Evolutionary conservation across 2,329 filamentous ascomycete species (phyloP), one percentile per base, ranked within the genome.

Genomic region (Cladosporium sp.): DNA sequence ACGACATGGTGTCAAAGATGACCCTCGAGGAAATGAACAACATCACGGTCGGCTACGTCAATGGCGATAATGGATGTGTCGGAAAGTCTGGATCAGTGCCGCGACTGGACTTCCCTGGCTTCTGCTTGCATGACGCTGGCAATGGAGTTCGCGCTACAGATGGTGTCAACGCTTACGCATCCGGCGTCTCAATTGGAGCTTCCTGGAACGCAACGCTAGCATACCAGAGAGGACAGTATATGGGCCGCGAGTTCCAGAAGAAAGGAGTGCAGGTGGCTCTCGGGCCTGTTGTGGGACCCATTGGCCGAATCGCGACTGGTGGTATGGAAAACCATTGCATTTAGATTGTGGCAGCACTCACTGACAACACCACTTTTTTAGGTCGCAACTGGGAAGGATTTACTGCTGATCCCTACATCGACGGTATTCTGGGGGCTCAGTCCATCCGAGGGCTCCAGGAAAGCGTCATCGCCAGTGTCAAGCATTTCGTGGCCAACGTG

Each of bases 341-440:
- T 24, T 5, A 10, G 1, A 32, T 32, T 30, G 3, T 18, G 7
- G 7, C 21, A 21, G 21, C n/a, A 34, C 3, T 21, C 10, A 7
- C 51, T 55, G 36, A 30, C 49, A 38, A 24, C n/a, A 6, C 28
- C 5, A 28, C 14, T 2, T 44, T 1, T 6, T 3, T 28, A 64
- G 76, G 76, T 3, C 85, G 90, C n/a, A 90, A 86, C 72, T 92
- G 90, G 90, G 90, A 93, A 74, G 86, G 87, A 0, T 92, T 92
- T 71, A 90, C 89, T 1, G 79, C 85, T 1, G 90, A 93, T 73
- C 89, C 90, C 0, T 86, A 85, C 4, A 82, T 92, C 24, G 84
- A 87, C 69, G 86, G 80, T 0, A 76, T 83, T 64, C 81, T 81
- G 3, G 85, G 78, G 21, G 80, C 81, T 2, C 73, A 83, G 67